Percentiles rank a stretch among this genome's conserved stretches.
These are phyloP conservation scores for Abrus precatorius DNA, from an alignment of 306 rosid species.

Conservation along the genomic window DNA sequence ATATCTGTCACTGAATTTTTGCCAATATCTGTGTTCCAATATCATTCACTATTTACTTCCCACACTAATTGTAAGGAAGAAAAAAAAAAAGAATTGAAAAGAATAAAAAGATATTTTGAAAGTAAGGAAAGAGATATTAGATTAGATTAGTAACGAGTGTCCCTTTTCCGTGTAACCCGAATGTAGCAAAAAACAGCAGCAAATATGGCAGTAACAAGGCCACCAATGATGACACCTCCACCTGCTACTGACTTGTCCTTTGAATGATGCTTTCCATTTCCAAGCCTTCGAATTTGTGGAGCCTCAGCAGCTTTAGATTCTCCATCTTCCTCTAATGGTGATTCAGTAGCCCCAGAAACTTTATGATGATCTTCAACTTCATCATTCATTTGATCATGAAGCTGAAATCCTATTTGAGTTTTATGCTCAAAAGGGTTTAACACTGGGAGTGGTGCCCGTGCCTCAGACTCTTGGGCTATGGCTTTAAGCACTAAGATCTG, in stretches of 20 bases:
- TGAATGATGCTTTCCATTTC: conserved; percentile 69
- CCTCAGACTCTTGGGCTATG: conserved; percentile 43
- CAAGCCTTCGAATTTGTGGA: conserved; percentile 67
- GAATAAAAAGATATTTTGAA: neutral
- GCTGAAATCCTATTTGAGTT: conserved; percentile 34
- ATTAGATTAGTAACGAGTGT: conserved; percentile 36
- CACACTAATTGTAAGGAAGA: neutral
- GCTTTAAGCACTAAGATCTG: conserved; percentile 60
- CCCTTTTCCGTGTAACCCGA: conserved; percentile 76
- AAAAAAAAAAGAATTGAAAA: conserved; percentile 17
- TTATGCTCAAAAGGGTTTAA: conserved; percentile 41
- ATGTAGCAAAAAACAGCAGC: conserved; percentile 91
- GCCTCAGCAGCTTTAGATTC: conserved; percentile 63
- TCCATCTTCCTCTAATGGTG: conserved; percentile 40
- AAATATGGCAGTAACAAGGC: conserved; percentile 77
- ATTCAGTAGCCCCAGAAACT: conserved; percentile 44
- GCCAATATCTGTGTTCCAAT: neutral
- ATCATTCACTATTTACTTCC: conserved; percentile 29
- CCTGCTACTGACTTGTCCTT: conserved; percentile 82
- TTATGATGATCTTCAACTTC: conserved; percentile 46
- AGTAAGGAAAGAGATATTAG: neutral
- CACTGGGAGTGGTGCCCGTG: conserved; percentile 41
- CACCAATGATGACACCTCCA: conserved; percentile 92
- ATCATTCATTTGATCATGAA: conserved; percentile 26
- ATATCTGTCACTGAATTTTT: neutral